Evolutionary conservation across 2,329 filamentous ascomycete species (phyloP).

Genomic region (Ophiostoma piceae): DNA sequence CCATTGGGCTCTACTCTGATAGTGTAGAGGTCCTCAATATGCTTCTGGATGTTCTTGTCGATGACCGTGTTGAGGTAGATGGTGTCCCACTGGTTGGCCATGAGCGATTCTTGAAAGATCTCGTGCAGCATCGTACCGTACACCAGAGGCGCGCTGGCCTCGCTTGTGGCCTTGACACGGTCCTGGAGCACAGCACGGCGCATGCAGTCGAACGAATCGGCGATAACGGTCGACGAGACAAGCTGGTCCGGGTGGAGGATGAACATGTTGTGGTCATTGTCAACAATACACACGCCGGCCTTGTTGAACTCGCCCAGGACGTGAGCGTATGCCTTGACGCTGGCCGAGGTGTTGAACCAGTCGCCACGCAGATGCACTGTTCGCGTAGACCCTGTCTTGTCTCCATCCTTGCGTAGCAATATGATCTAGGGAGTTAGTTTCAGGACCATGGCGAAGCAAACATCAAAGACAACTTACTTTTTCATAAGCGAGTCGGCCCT

Average conservation of each 20-base stretch:
- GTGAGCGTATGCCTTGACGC: constrained; percentile 71
- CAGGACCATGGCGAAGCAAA: too few relatives aligned
- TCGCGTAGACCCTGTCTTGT: constrained; percentile 49
- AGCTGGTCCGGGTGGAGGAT: constrained; percentile 94
- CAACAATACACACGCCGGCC: constrained; percentile 69
- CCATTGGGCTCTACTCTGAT: constrained; percentile 70
- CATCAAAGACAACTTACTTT: not conserved
- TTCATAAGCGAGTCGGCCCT: constrained; percentile 42
- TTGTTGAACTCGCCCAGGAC: constrained; percentile 72
- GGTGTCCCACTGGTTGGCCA: constrained; percentile 74
- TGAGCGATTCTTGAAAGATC: constrained; percentile 85
- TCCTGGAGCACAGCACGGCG: constrained; percentile 91
- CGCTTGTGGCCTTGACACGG: constrained; percentile 83
- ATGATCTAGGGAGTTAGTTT: constrained; percentile 55
- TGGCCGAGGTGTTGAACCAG: constrained; percentile 72
- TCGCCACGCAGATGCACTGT: constrained; percentile 74
- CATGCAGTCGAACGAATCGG: constrained; percentile 91
- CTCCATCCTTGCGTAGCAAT: constrained; percentile 72
- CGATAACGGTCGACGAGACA: constrained; percentile 88
- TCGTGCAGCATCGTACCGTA: constrained; percentile 94
- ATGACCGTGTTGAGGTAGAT: constrained; percentile 63
- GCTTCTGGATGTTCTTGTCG: constrained; percentile 62
- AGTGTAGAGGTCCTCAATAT: constrained; percentile 84
- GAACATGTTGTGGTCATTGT: constrained; percentile 76
- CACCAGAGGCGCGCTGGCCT: constrained; percentile 72